Evolutionary conservation across 2,329 filamentous ascomycete species (phyloP).

Genomic region (Calycina herbarum): DNA sequence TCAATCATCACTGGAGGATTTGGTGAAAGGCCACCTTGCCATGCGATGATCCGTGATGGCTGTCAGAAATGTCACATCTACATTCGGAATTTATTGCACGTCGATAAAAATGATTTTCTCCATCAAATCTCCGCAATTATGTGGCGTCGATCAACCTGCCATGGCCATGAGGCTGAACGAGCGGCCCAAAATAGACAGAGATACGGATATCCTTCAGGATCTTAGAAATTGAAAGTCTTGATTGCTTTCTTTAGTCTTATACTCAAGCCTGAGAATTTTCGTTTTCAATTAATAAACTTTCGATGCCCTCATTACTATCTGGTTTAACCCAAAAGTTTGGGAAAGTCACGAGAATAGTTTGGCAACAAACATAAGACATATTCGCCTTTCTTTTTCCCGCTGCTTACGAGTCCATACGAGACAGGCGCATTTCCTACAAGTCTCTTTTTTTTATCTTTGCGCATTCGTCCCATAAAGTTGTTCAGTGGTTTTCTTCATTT

Average conservation of each 20-base stretch:
- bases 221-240: neutral
- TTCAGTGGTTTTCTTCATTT: neutral
- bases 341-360: neutral
- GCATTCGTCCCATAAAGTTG: neutral
- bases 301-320: neutral
- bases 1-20: neutral
- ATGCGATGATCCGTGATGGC: neutral
- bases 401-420: neutral
- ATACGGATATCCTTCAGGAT: neutral
- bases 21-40: neutral
- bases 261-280: neutral
- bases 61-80: neutral
- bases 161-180: slow-evolving; percentile 2
- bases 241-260: neutral
- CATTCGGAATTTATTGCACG: slow-evolving; percentile 1
- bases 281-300: neutral
- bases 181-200: neutral
- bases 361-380: neutral
- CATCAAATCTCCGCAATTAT: slow-evolving; percentile 1
- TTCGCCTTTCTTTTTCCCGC: neutral
- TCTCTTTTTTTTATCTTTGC: neutral
- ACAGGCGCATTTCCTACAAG: neutral
- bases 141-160: neutral
- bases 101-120: slow-evolving; percentile 4
- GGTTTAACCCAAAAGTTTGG: neutral